These are phyloP conservation scores for Colletotrichum paranaense DNA, from an alignment of 2,329 filamentous ascomycete species.

Conservation along the genomic window DNA sequence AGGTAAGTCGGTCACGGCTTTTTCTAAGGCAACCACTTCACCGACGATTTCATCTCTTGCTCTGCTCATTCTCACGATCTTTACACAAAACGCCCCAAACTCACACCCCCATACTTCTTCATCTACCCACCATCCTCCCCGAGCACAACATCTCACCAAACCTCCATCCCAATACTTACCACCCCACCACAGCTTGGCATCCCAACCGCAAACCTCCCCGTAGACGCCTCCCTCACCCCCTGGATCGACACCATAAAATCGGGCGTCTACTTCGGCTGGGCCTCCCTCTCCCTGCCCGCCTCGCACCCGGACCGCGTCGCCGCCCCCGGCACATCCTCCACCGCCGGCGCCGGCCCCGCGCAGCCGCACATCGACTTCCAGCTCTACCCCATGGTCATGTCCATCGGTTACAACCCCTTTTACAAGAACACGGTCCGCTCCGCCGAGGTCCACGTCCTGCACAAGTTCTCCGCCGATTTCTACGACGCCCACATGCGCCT, in stretches of 20 bases:
- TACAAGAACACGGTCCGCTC: constrained; percentile 91
- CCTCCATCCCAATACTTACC: constrained; percentile 2
- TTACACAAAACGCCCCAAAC: not conserved
- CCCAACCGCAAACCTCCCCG: constrained; percentile 92
- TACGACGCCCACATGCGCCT: constrained; percentile 85
- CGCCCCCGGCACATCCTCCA: constrained; percentile 23
- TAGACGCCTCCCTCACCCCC: constrained; percentile 69
- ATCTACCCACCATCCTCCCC: not conserved
- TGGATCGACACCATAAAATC: constrained; percentile 75
- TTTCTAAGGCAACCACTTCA: not conserved
- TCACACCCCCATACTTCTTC: not conserved
- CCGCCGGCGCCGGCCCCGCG: constrained; percentile 36
- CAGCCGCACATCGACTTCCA: constrained; percentile 40
- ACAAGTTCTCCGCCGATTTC: constrained; percentile 82
- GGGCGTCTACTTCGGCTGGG: constrained; percentile 96
- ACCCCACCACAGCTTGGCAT: constrained; percentile 79
- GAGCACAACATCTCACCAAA: not conserved
- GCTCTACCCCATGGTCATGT: constrained; percentile 90
- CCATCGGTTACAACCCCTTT: constrained; percentile 96
- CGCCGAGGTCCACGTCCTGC: constrained; percentile 91
- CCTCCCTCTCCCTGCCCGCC: constrained; percentile 72
- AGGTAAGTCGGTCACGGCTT: constrained; percentile 63
- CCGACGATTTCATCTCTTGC: not conserved
- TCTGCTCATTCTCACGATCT: not conserved
- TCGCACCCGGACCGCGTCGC: constrained; percentile 55